phyloP scores from a whole-genome alignment of 2,329 filamentous ascomycete genomes.

The Clonostachys solani region DNA sequence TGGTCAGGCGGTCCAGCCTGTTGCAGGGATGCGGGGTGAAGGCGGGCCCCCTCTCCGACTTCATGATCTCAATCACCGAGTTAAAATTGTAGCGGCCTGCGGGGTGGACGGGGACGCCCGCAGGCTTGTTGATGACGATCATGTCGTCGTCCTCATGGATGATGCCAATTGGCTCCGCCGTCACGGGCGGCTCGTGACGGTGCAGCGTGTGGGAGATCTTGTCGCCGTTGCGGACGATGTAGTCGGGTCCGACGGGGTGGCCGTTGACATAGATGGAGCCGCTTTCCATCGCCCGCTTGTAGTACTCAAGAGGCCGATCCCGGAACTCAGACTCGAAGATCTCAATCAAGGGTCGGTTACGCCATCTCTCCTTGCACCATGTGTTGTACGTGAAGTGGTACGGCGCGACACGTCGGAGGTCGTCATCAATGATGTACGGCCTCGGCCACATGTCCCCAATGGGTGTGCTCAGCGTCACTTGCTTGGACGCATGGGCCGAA shows the following conservation, averaged over 20 bases:
- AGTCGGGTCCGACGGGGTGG: slow-evolving; percentile 60
- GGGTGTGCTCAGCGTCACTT: slow-evolving; percentile 9
- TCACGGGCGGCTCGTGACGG: slow-evolving; percentile 92
- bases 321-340: slow-evolving; percentile 91
- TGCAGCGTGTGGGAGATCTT: slow-evolving; percentile 90
- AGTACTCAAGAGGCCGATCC: slow-evolving; percentile 82
- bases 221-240: slow-evolving; percentile 82
- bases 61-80: slow-evolving; percentile 89
- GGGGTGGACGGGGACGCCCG: slow-evolving; percentile 91
- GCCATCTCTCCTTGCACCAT: slow-evolving; percentile 90
- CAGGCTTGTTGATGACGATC: slow-evolving; percentile 95
- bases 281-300: slow-evolving; percentile 74
- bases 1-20: slow-evolving; percentile 88
- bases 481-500: background rate
- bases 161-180: slow-evolving; percentile 71
- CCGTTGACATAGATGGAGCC: slow-evolving; percentile 81
- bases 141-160: slow-evolving; percentile 91
- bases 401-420: slow-evolving; percentile 75
- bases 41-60: slow-evolving; percentile 59
- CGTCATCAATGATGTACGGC: slow-evolving; percentile 81
- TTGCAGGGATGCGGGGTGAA: slow-evolving; percentile 73
- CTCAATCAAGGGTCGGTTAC: slow-evolving; percentile 74
- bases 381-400: slow-evolving; percentile 97
- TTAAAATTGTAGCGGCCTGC: slow-evolving; percentile 96
- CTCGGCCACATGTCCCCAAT: slow-evolving; percentile 23